These are phyloP conservation scores for Erodium trifolium DNA, from an alignment of 441 rosid species.

Conservation along the genomic window DNA sequence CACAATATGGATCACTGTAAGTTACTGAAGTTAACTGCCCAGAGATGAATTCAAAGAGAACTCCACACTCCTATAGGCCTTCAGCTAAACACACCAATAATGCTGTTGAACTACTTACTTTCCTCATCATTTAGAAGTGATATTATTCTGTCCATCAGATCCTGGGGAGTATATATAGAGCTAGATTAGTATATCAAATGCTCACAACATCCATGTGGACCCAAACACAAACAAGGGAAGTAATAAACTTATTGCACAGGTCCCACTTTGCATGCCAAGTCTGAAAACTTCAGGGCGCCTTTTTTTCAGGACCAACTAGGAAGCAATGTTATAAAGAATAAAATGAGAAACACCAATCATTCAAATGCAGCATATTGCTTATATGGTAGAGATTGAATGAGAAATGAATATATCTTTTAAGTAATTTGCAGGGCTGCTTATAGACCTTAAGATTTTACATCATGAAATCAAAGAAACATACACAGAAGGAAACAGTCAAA, in stretches of 20 bases:
- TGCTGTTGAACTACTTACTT: slow-evolving; percentile 6
- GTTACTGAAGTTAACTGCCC: not conserved
- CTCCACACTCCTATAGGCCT: not conserved
- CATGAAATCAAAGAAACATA: not conserved
- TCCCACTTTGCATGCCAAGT: not conserved
- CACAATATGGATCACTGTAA: not conserved
- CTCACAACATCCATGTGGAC: slow-evolving; percentile 3
- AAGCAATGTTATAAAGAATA: not conserved
- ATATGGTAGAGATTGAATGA: not conserved
- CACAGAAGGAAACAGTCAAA: not conserved
- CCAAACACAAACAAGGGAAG: slow-evolving; percentile 8
- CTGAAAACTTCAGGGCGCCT: not conserved
- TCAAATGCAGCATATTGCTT: not conserved
- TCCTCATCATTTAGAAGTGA: slow-evolving; percentile 11
- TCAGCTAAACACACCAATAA: not conserved
- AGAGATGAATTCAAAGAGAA: not conserved
- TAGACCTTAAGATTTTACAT: not conserved
- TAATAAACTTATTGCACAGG: not conserved
- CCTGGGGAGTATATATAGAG: slow-evolving; percentile 12
- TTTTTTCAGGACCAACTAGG: not conserved
- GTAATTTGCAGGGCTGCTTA: not conserved
- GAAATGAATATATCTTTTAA: not conserved
- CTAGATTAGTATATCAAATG: not conserved
- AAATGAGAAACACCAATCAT: not conserved
- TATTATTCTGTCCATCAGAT: slow-evolving; percentile 23